Conservation (phyloP, 2,329 filamentous ascomycete species). For the Cladosporium sp. region DNA sequence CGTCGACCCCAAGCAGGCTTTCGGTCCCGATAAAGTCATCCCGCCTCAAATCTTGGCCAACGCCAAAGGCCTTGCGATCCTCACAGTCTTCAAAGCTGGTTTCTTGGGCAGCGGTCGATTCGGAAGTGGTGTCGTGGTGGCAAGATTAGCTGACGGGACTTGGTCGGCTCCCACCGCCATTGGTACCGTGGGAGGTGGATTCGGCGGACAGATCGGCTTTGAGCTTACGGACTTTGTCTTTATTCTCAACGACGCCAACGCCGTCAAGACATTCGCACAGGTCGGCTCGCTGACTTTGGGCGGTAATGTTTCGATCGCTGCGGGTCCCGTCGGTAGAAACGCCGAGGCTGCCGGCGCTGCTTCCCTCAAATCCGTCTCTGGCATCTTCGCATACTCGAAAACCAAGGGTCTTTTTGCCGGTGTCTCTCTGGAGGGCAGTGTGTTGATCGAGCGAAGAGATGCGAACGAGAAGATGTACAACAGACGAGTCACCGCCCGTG, state of each 20-base stretch:
- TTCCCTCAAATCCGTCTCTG: slow-evolving; percentile 81
- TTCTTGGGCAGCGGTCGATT: slow-evolving; percentile 81
- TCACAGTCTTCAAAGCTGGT: slow-evolving; percentile 82
- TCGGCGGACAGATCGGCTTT: slow-evolving; percentile 82
- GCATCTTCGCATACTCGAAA: slow-evolving; percentile 95
- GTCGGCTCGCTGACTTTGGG: slow-evolving; percentile 87
- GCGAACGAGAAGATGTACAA: slow-evolving; percentile 97
- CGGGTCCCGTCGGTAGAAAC: slow-evolving; percentile 89
- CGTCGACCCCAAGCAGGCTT: slow-evolving; percentile 86
- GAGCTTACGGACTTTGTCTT: slow-evolving; percentile 95
- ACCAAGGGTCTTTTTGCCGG: slow-evolving; percentile 97
- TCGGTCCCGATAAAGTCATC: slow-evolving; percentile 96
- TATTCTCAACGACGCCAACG: slow-evolving; percentile 86
- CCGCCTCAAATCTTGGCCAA: slow-evolving; percentile 83
- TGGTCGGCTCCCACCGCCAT: slow-evolving; percentile 84
- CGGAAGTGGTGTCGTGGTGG: slow-evolving; percentile 77
- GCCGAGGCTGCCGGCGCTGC: slow-evolving; percentile 94
- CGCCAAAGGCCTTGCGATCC: slow-evolving; percentile 85
- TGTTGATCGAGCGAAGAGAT: slow-evolving; percentile 89
- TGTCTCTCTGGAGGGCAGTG: slow-evolving; percentile 88
- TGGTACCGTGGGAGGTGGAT: slow-evolving; percentile 73
- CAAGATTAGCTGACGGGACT: slow-evolving; percentile 68
- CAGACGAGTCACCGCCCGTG: slow-evolving; percentile 70
- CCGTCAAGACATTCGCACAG: slow-evolving; percentile 92
- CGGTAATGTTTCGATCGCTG: slow-evolving; percentile 93